Percentiles rank a stretch among this genome's conserved stretches.
phyloP scores from a whole-genome alignment of 495 filamentous ascomycete species.

The Talaromyces thailandensis region DNA sequence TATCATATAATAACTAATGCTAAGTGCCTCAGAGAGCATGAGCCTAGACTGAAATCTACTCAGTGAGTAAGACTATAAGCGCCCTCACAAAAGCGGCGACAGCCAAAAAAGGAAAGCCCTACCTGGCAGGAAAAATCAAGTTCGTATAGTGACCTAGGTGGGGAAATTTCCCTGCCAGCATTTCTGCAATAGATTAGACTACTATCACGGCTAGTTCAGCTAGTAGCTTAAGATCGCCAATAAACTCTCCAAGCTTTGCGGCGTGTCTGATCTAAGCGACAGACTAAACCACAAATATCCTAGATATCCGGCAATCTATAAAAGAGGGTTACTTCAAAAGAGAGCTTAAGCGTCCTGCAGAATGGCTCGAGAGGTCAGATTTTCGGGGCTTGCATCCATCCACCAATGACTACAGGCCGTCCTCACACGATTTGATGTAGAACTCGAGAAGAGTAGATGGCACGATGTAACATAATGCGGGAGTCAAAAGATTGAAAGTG shows the following conservation, averaged over 20 bases:
- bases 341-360: background rate
- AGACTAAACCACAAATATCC: background rate
- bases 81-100: conserved; percentile 3
- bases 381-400: background rate
- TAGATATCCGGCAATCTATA: background rate
- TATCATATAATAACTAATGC: background rate
- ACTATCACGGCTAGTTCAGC: background rate
- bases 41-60: conserved; percentile 7
- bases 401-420: background rate
- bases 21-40: background rate
- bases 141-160: too few relatives aligned
- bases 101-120: background rate
- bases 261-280: background rate
- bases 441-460: background rate
- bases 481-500: background rate
- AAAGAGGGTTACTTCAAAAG: background rate
- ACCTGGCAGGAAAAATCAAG: too few relatives aligned
- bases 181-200: too few relatives aligned
- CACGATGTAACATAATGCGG: background rate
- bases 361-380: background rate
- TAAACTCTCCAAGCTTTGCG: background rate
- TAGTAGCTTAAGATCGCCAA: background rate
- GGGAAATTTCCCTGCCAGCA: too few relatives aligned
- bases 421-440: background rate
- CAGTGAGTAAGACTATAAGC: conserved; percentile 4